These are phyloP conservation scores for Hypomyces rosellus DNA, from an alignment of 2,329 filamentous ascomycete species.

Conservation along the genomic window DNA sequence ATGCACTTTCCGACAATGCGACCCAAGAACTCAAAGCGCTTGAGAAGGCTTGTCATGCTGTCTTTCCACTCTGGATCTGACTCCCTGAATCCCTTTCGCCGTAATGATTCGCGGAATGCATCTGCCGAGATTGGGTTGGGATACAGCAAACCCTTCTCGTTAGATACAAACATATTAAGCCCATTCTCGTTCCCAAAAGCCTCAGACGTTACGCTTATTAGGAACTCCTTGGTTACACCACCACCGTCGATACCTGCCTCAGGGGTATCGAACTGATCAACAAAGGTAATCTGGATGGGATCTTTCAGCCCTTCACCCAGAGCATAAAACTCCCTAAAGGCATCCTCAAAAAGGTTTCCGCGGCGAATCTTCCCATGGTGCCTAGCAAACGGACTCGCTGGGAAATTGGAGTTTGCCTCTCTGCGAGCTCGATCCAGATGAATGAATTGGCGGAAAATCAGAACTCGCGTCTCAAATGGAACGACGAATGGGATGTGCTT, in stretches of 20 bases:
- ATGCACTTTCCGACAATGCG: conserved; percentile 93
- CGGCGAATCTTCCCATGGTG: conserved; percentile 78
- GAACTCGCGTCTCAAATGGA: conserved; percentile 83
- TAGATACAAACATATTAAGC: conserved; percentile 67
- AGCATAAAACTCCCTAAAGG: conserved; percentile 73
- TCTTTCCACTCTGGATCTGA: conserved; percentile 51
- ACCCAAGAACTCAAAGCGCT: conserved; percentile 83
- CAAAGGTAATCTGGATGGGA: conserved; percentile 92
- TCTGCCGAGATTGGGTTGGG: conserved; percentile 78
- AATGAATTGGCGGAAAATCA: conserved; percentile 93
- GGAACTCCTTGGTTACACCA: conserved; percentile 94
- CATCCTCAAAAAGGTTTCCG: conserved; percentile 76
- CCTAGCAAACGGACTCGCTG: conserved; percentile 35
- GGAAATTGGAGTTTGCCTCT: conserved; percentile 14
- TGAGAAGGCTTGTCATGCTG: conserved; percentile 54
- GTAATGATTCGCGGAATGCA: conserved; percentile 55
- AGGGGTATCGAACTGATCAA: conserved; percentile 77
- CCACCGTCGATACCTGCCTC: conserved; percentile 97
- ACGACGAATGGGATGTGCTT: conserved; percentile 97
- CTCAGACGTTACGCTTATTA: conserved; percentile 80
- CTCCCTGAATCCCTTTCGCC: conserved; percentile 44
- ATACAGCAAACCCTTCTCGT: conserved; percentile 79
- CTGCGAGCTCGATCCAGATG: conserved; percentile 51
- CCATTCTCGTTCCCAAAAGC: conserved; percentile 59
- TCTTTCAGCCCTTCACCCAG: conserved; percentile 83